Evolutionary conservation across 768 basidiomycete genomes (phyloP).

Genomic region (Russula virescens): DNA sequence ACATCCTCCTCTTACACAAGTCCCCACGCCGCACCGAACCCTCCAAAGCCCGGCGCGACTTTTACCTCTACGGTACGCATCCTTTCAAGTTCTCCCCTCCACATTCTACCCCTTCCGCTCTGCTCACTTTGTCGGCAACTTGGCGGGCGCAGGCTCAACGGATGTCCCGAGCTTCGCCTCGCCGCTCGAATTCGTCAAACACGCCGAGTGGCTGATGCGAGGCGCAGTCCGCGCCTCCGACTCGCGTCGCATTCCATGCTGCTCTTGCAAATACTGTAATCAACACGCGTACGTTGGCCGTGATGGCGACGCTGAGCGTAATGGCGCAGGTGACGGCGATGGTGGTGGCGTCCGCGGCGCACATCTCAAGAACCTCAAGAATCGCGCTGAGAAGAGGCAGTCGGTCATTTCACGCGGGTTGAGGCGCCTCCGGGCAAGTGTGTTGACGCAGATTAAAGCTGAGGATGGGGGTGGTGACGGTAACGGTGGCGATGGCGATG

Average conservation of each 20-base stretch:
- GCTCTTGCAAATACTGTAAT: conserved; percentile 11
- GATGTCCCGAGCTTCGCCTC: conserved; percentile 11
- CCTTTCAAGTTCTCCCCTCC: too few species aligned
- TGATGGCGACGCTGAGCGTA: too few species aligned
- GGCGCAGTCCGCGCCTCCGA: conserved; percentile 13
- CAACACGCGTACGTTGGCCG: neutral
- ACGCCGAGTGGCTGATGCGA: conserved; percentile 19
- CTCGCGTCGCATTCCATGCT: neutral
- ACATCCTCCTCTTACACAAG: conserved; percentile 11
- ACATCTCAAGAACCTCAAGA: too few species aligned
- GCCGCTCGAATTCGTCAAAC: conserved; percentile 15
- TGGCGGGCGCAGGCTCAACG: neutral
- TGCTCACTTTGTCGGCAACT: neutral
- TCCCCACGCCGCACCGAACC: neutral
- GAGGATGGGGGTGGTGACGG: too few species aligned
- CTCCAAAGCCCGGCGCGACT: conserved; percentile 3
- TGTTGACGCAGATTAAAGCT: neutral
- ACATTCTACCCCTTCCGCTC: too few species aligned
- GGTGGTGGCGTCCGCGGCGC: too few species aligned
- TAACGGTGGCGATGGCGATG: too few species aligned
- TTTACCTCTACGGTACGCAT: conserved; percentile 16
- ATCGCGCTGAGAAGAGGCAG: neutral
- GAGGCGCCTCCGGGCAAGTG: neutral
- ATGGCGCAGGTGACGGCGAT: too few species aligned
- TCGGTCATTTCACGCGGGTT: conserved; percentile 9